phyloP scores from a whole-genome alignment of 2,329 filamentous ascomycete genomes.

The Xylaria digitata region DNA sequence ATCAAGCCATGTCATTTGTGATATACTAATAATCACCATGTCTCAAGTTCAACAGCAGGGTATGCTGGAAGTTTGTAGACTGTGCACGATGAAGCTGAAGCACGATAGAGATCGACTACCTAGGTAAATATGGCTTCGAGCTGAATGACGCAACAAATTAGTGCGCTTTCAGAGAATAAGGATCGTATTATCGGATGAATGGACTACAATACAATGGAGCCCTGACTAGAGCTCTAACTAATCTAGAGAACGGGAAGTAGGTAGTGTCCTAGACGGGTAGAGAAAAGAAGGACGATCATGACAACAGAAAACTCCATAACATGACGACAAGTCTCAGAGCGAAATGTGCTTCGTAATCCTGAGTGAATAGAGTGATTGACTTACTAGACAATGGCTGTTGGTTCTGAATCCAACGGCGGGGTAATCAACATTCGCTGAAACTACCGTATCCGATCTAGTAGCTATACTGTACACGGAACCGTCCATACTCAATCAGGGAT shows the following conservation, averaged over 20 bases:
- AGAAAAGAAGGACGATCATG: neutral
- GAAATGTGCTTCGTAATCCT: slow-evolving; percentile 1
- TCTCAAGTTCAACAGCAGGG: neutral
- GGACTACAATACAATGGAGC: too few relatives aligned
- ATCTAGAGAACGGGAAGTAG: slow-evolving; percentile 6
- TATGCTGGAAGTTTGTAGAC: neutral
- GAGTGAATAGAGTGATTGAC: neutral
- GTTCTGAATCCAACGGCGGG: slow-evolving; percentile 18
- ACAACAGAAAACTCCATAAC: neutral
- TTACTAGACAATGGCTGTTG: neutral
- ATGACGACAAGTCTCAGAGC: slow-evolving; percentile 1
- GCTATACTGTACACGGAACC: slow-evolving; percentile 7
- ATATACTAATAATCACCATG: neutral
- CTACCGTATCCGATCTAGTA: slow-evolving; percentile 2
- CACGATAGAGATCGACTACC: neutral
- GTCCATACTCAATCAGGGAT: slow-evolving; percentile 13
- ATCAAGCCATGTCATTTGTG: neutral
- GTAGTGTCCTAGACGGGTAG: neutral
- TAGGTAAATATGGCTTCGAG: too few relatives aligned
- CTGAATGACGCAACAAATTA: too few relatives aligned
- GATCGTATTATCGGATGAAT: neutral
- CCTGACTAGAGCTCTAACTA: neutral
- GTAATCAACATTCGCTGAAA: slow-evolving; percentile 11
- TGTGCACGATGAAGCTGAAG: neutral
- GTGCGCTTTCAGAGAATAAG: neutral